These are phyloP conservation scores for Sanghuangporus weigelae DNA, from an alignment of 1,284 basidiomycete species.

Conservation along the genomic window DNA sequence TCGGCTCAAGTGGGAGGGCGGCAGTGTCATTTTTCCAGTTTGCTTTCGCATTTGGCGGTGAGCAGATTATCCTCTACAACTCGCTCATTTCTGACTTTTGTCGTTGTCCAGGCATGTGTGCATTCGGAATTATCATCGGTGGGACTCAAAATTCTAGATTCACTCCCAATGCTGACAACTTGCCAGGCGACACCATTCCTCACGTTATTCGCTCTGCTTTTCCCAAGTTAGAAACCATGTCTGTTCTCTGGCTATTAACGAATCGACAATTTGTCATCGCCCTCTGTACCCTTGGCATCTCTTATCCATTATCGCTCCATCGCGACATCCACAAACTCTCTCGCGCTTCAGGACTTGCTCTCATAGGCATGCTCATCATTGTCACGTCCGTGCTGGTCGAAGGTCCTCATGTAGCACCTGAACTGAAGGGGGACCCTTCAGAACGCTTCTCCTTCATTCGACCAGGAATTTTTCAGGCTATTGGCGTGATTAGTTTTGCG, in stretches of 20 bases:
- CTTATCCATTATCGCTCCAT: slow-evolving; percentile 93
- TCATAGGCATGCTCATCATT: slow-evolving; percentile 93
- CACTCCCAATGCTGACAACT: slow-evolving; percentile 52
- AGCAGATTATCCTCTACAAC: slow-evolving; percentile 24
- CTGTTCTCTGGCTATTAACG: slow-evolving; percentile 71
- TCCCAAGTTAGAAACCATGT: slow-evolving; percentile 65
- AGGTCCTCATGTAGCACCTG: slow-evolving; percentile 75
- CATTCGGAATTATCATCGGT: slow-evolving; percentile 90
- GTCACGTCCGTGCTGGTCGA: slow-evolving; percentile 84
- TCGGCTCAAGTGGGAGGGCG: slow-evolving; percentile 81
- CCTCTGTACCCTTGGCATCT: slow-evolving; percentile 81
- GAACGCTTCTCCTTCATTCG: slow-evolving; percentile 69
- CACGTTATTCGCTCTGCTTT: slow-evolving; percentile 88
- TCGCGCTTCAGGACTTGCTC: slow-evolving; percentile 85
- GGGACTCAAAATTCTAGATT: slow-evolving; percentile 22
- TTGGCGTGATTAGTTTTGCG: slow-evolving; percentile 94
- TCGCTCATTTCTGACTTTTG: slow-evolving; percentile 4
- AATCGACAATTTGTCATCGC: slow-evolving; percentile 88
- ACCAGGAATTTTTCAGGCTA: slow-evolving; percentile 83
- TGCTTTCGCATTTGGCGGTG: slow-evolving; percentile 93
- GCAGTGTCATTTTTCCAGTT: slow-evolving; percentile 98
- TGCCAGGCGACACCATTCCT: slow-evolving; percentile 87
- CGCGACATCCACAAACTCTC: slow-evolving; percentile 97
- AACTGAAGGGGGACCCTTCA: slow-evolving; percentile 72
- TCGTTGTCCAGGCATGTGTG: slow-evolving; percentile 74